Evolutionary conservation across 306 rosid species (phyloP).

Genomic region (Inga oerstediana): DNA sequence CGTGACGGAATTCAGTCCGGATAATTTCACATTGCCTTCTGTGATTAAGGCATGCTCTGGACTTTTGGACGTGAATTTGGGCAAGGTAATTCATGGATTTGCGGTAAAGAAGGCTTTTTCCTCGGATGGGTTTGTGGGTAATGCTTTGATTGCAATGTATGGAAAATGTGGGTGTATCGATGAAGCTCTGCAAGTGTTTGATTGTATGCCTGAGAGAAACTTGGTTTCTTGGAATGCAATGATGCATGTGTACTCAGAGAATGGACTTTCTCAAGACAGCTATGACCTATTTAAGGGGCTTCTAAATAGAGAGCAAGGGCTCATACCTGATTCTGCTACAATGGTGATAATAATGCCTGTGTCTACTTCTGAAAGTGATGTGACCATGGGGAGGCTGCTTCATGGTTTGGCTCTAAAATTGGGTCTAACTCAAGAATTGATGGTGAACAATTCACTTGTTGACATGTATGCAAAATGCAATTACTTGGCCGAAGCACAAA

Average conservation of each 20-base stretch:
- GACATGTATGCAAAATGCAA: conserved; percentile 87
- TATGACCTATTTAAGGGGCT: conserved; percentile 45
- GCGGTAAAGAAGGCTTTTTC: conserved; percentile 59
- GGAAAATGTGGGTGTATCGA: conserved; percentile 59
- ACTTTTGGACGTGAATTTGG: conserved; percentile 47
- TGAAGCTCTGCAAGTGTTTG: conserved; percentile 62
- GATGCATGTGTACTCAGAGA: conserved; percentile 61
- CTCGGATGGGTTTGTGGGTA: conserved; percentile 69
- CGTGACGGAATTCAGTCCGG: conserved; percentile 58
- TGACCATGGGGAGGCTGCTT: conserved; percentile 58
- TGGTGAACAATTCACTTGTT: conserved; percentile 65
- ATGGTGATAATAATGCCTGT: conserved; percentile 70
- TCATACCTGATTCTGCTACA: conserved; percentile 75
- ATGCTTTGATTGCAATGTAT: conserved; percentile 67
- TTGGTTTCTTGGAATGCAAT: conserved; percentile 72
- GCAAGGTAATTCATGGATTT: conserved; percentile 62
- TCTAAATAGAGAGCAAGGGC: conserved; percentile 46
- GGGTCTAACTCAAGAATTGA: conserved; percentile 53
- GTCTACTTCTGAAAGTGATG: conserved; percentile 53
- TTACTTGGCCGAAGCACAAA: conserved; percentile 44
- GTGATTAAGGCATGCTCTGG: conserved; percentile 70
- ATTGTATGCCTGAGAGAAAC: conserved; percentile 38
- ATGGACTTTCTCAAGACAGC: conserved; percentile 46
- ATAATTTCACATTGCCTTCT: conserved; percentile 71
- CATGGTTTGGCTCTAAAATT: conserved; percentile 77